Conservation (phyloP, 2,329 filamentous ascomycete genomes). For the Dactylellina leptospora region DNA sequence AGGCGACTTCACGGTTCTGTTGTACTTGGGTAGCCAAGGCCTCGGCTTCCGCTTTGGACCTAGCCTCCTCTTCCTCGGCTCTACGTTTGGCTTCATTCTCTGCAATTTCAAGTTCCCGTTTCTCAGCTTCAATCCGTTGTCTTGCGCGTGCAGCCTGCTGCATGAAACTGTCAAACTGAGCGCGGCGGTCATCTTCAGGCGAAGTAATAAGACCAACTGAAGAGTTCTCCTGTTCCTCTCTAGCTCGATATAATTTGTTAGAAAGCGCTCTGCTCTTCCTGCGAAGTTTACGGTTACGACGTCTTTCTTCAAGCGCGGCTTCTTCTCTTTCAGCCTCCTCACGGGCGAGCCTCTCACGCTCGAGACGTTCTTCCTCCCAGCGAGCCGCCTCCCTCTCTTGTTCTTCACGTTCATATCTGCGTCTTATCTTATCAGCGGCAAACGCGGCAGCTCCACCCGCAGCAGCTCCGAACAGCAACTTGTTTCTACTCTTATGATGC, state of each 20-base stretch:
- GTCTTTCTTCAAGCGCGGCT: slow-evolving; percentile 27
- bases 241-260: slow-evolving; percentile 35
- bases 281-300: slow-evolving; percentile 33
- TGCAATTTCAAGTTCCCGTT: slow-evolving; percentile 17
- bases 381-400: slow-evolving; percentile 34
- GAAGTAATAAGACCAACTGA: slow-evolving; percentile 28
- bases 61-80: no score
- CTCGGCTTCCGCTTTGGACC: slow-evolving; percentile 31
- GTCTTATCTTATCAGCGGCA: slow-evolving; percentile 43
- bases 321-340: slow-evolving; percentile 37
- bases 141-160: slow-evolving; percentile 35
- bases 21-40: slow-evolving; percentile 14
- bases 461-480: slow-evolving; percentile 31
- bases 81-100: no score
- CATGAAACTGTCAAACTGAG: slow-evolving; percentile 43
- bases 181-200: slow-evolving; percentile 45
- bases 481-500: slow-evolving; percentile 38
- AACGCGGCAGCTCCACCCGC: slow-evolving; percentile 46
- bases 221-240: slow-evolving; percentile 37
- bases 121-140: slow-evolving; percentile 48
- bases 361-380: slow-evolving; percentile 36
- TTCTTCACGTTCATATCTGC: slow-evolving; percentile 30
- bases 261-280: slow-evolving; percentile 36
- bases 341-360: slow-evolving; percentile 30
- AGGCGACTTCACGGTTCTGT: slow-evolving; percentile 38